Base-by-base conservation (phyloP, 352 stramenopile genomes). In the Peronospora belbahrii region DNA sequence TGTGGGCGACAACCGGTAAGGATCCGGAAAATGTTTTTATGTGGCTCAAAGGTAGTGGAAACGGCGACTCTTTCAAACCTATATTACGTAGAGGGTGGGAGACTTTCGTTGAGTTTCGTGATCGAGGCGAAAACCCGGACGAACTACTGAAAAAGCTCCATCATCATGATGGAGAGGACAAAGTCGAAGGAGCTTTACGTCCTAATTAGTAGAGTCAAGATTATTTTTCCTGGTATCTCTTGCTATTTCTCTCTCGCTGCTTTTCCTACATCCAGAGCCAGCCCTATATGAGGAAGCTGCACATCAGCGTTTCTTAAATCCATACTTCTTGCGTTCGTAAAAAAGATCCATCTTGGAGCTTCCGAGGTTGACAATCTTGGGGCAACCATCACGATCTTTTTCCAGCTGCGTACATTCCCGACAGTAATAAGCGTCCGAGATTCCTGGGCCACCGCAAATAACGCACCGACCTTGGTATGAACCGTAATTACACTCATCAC, bases 401-500 rank as follows among this genome's bases (percentile, higher is more conserved):
- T 97, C 95, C 47, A 97, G 70, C 56, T 98, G 89, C 31, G 94
- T 97, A 70, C 97, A 99, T 60, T 99, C 96, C 53, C 94, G 83
- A 74, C 97, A 99, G 72, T 99, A 99, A 66, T 99, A 99, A 13
- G 96, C 97, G 75, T 99, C 96, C 15, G 93, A 98, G 41, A 99
- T 97, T 40, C 96, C 97, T 0, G 83, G 70, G 6, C 94, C 95
- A 31, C 95, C 95, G 67, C 97, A 99, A 46, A 99, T 97, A 17
- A 99, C 92, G 67, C 97, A 99, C 22, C 95, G 81, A 27, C 93
- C 85, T 34, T 95, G 67, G 68, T 97, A 98, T 40, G 78, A 97
- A 30, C 97, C 97, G 77, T 99, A 99, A 76, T 99, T 99, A 74
- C 97, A 99, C 75, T 99, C 97, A 60, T 99, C 97, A 71, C 97